Evolutionary conservation across 495 filamentous ascomycete genomes (phyloP).

Genomic region (Tuber magnatum): DNA sequence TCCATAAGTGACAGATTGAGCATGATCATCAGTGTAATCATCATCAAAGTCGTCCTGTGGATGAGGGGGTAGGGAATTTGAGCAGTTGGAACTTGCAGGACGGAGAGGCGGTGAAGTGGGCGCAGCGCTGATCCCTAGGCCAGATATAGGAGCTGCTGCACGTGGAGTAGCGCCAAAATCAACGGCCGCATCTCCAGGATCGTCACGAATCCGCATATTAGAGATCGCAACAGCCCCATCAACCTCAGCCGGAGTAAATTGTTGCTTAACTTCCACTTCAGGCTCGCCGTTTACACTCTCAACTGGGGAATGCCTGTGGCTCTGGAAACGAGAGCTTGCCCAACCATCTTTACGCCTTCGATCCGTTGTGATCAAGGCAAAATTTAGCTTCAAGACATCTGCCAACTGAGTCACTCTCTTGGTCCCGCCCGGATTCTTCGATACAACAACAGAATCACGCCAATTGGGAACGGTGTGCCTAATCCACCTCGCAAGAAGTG

Average conservation of each 20-base stretch:
- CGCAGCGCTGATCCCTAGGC: conserved; percentile 28
- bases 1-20: conserved; percentile 82
- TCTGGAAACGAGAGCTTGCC: conserved; percentile 42
- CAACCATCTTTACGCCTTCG: conserved; percentile 58
- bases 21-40: conserved; percentile 80
- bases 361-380: conserved; percentile 94
- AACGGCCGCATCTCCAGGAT: background rate
- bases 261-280: conserved; percentile 7
- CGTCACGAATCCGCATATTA: background rate
- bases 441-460: conserved; percentile 89
- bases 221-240: conserved; percentile 11
- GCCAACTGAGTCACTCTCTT: conserved; percentile 95
- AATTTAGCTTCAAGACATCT: conserved; percentile 93
- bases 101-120: conserved; percentile 17
- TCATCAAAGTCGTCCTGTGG: conserved; percentile 47
- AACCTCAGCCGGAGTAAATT: conserved; percentile 2
- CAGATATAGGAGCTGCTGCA: conserved; percentile 29
- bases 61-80: conserved; percentile 30
- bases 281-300: conserved; percentile 37
- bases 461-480: conserved; percentile 76
- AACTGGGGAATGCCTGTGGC: conserved; percentile 37
- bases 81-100: conserved; percentile 12
- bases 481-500: conserved; percentile 93
- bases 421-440: conserved; percentile 94
- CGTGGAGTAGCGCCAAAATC: conserved; percentile 34